Base-by-base conservation (phyloP, 2,329 filamentous ascomycete species). In the Diplodia seriata region DNA sequence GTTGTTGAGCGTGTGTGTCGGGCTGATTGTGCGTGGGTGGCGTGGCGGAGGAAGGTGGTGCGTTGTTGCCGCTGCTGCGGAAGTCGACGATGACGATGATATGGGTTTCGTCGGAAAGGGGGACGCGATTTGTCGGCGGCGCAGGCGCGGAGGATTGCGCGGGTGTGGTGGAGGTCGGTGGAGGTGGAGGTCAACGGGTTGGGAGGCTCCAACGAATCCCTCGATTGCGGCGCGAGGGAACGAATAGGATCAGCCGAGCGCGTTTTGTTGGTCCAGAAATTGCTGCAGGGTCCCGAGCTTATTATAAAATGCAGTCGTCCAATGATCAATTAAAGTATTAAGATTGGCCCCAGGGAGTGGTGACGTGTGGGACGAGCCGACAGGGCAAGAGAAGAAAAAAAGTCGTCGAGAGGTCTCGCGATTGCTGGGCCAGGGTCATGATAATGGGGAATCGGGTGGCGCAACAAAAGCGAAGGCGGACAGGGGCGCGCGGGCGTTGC, bases 361-460 rank as follows among this genome's bases (percentile, higher is more conserved):
- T n/a, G 31, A 31, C 50, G 38, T 14, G 18, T 47, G 40, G 15
- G 18, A 47, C n/a, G 40, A 47, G 40, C 40, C 18, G n/a, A 47
- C 18, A 47, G 40, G 40, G 18, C 26, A 9, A 47, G 40, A 47
- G 15, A 40, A 50, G 14, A 20, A 54, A 40, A 40, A 57, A 61
- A 62, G 33, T 67, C 63, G 40, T 33, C 12, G 12, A 38, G 26
- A 49, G 51, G 59, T 63, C 59, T 66, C 63, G 51, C 53, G 63
- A 66, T 56, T 54, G 50, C 63, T 40, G 33, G 54, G 54, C 47
- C 40, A 50, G 64, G 54, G 53, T 59, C 53, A 26, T 50, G 55
- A 51, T 57, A 51, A 66, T 66, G 47, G 47, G 43, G 54, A 57
- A 66, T 57, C 40, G 43, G 29, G 64, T 66, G 64, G 64, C 64